Base-by-base conservation (phyloP, 352 stramenopile species). In the Phytophthora litchii region DNA sequence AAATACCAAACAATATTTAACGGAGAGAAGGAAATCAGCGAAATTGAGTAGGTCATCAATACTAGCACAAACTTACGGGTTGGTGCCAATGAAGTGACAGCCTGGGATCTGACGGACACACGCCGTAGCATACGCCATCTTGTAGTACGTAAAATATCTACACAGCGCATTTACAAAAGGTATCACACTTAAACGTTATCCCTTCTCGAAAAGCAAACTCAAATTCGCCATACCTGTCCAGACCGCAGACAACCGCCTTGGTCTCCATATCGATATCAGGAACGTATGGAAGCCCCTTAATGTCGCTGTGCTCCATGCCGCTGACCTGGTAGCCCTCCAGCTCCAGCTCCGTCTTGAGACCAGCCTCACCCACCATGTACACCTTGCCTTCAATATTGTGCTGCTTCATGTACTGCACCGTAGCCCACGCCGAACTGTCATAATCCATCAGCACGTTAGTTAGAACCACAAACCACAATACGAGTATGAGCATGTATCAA, bases 141-240 rank as follows among this genome's bases (percentile, higher is more conserved):
- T 94, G 81, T 90, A 94, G 74, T 90, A 94, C 51, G 78, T 84
- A 29, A 94, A 72, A 62, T 89, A 72, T 37, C 84, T 91, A 43
- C 9, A 35, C 10, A 46, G 13, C 25, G 19, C 20, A 48, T 13
- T 48, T 41, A 16, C 37, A 47, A 27, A 46, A 23, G 23, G 29
- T 14, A 44, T 16, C 16, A 51, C 6, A 27, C 16, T 29, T 70
- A 32, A 64, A 31, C 13, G 31, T 3, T 27, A 32, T 37, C 16
- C 7, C 27, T 42, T 9, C 0, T 3, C 12, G 10, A 8, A 38
- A 9, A 4, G 13, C 9, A 20, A 31, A 14, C 16, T 11, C 4
- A 5, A 27, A 27, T 34, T 36, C 16, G 12, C 6, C 23, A 21
- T 63, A 90, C 78, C 84, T 70, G 54, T 94, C 86, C 4, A 92